Evolutionary conservation across 2,329 filamentous ascomycete species (phyloP).

Genomic region (Elsinoe ampelina): DNA sequence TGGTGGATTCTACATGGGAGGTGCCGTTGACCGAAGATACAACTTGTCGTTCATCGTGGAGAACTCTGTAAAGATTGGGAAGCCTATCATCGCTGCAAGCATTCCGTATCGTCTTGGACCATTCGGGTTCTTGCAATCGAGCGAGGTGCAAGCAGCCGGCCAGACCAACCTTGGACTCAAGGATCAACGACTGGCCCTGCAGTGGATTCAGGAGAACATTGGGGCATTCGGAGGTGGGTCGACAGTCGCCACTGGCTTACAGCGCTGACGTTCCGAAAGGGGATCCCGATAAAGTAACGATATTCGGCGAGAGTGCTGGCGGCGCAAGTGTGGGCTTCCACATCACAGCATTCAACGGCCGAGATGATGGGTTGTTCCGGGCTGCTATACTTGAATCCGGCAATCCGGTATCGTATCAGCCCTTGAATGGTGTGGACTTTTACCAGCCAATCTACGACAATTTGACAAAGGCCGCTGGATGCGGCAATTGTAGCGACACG

Average conservation of each 20-base stretch:
- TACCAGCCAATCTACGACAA: constrained; percentile 53
- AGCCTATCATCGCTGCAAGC: constrained; percentile 48
- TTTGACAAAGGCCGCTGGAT: constrained; percentile 52
- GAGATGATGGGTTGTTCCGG: constrained; percentile 40
- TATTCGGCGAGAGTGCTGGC: constrained; percentile 38
- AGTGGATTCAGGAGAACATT: constrained; percentile 38
- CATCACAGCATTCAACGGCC: constrained; percentile 39
- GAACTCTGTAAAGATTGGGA: constrained; percentile 32
- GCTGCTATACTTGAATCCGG: constrained; percentile 39
- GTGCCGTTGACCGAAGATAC: constrained; percentile 46
- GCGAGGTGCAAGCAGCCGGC: constrained; percentile 44
- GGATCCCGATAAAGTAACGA: constrained; percentile 34
- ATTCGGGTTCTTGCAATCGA: constrained; percentile 60
- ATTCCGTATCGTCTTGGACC: constrained; percentile 57
- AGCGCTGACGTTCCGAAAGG: constrained; percentile 16
- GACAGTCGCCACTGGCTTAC: not conserved
- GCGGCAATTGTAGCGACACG: constrained; percentile 46
- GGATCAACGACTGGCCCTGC: constrained; percentile 37
- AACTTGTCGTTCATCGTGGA: constrained; percentile 53
- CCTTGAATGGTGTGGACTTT: constrained; percentile 27
- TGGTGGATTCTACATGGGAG: constrained; percentile 45
- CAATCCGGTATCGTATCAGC: constrained; percentile 25
- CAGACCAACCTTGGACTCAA: constrained; percentile 40
- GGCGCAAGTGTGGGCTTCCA: constrained; percentile 37
- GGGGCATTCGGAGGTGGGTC: constrained; percentile 28